Evolutionary conservation across 495 filamentous ascomycete genomes (phyloP).

Genomic region (Lichenothelia convexa): DNA sequence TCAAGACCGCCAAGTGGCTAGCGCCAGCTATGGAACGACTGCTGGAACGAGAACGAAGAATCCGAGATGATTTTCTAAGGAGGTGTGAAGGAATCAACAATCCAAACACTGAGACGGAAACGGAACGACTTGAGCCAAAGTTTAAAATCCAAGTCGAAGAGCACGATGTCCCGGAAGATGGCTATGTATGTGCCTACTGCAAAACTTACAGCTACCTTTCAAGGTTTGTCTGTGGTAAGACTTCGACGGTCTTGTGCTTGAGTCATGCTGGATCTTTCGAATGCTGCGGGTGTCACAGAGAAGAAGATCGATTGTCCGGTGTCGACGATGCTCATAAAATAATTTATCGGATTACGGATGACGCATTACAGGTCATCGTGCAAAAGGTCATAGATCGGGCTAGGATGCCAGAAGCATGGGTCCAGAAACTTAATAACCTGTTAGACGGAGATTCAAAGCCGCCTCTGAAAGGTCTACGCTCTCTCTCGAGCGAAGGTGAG

Average conservation of each 20-base stretch:
- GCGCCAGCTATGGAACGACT: conserved; percentile 70
- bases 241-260: conserved; percentile 61
- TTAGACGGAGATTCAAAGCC: conserved; percentile 70
- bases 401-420: conserved; percentile 70
- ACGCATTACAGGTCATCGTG: conserved; percentile 41
- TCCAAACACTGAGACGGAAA: conserved; percentile 40
- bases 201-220: conserved; percentile 86
- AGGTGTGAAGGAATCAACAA: too few relatives aligned
- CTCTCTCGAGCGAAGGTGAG: conserved; percentile 82
- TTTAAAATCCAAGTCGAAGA: conserved; percentile 33
- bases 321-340: conserved; percentile 41
- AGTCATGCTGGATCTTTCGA: conserved; percentile 57
- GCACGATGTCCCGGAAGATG: conserved; percentile 66
- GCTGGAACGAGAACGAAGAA: conserved; percentile 47
- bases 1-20: conserved; percentile 89
- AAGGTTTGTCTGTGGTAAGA: conserved; percentile 63
- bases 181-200: conserved; percentile 80
- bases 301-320: conserved; percentile 28
- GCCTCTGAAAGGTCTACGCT: conserved; percentile 67
- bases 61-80: conserved; percentile 40
- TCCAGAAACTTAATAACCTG: conserved; percentile 69
- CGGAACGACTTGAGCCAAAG: conserved; percentile 24
- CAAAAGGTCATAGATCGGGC: conserved; percentile 76
- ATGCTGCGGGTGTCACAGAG: conserved; percentile 54
- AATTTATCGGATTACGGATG: conserved; percentile 58